Evolutionary conservation across 2,329 filamentous ascomycete species (phyloP).

Genomic region (Claviceps capensis): DNA sequence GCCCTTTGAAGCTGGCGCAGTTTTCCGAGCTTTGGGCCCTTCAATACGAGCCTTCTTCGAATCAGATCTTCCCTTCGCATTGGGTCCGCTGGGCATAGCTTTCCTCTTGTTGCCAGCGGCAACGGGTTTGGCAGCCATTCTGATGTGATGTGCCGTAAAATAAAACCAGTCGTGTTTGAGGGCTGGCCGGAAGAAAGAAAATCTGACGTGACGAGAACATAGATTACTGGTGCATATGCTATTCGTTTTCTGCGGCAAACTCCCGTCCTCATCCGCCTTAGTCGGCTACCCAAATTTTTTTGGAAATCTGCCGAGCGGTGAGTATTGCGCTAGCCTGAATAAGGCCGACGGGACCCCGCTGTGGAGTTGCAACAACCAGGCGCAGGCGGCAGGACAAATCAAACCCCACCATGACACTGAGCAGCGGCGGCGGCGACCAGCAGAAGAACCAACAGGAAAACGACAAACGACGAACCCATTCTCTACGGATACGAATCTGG

Average conservation of each 20-base stretch:
- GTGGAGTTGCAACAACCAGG: slow-evolving; percentile 5
- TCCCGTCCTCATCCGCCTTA: neutral
- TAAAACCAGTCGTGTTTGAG: neutral
- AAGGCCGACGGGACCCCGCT: slow-evolving; percentile 4
- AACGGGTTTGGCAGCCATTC: slow-evolving; percentile 36
- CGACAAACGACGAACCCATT: neutral
- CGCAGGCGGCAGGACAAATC: neutral
- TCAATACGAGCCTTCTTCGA: slow-evolving; percentile 39
- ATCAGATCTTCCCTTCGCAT: slow-evolving; percentile 26
- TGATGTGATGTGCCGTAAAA: slow-evolving; percentile 1
- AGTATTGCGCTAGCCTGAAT: slow-evolving; percentile 11
- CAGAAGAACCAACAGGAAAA: neutral
- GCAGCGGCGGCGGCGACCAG: neutral
- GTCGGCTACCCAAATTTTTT: slow-evolving; percentile 11
- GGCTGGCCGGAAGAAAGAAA: neutral
- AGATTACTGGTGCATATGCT: neutral
- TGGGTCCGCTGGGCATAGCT: slow-evolving; percentile 22
- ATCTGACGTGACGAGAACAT: neutral
- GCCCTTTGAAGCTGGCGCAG: slow-evolving; percentile 16
- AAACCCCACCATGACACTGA: slow-evolving; percentile 11
- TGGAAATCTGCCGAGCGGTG: slow-evolving; percentile 23
- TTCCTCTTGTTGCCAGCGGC: slow-evolving; percentile 44
- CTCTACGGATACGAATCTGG: neutral
- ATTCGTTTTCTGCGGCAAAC: neutral
- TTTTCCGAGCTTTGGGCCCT: slow-evolving; percentile 17